Evolutionary conservation across 140 eudicot genomes (phyloP).

Genomic region (Oenanthe javanica): DNA sequence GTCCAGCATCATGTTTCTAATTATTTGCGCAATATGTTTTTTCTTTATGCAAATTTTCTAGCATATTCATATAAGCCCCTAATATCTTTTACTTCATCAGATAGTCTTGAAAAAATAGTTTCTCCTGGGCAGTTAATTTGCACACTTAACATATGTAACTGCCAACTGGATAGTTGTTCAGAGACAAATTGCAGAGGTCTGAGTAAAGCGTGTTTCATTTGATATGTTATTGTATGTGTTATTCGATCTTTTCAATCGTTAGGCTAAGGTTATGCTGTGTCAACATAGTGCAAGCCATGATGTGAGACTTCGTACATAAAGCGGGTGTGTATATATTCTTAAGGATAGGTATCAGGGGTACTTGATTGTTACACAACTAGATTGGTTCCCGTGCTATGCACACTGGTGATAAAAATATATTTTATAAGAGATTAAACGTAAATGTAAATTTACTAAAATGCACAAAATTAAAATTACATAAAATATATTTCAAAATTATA

Average conservation of each 20-base stretch:
- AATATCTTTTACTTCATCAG: not conserved
- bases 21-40: not conserved
- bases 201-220: not conserved
- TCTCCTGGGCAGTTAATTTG: not conserved
- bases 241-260: not conserved
- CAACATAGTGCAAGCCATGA: not conserved
- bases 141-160: not conserved
- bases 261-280: not conserved
- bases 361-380: not conserved
- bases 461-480: too few relatives aligned
- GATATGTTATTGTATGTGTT: not conserved
- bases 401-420: too few relatives aligned
- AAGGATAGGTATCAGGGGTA: not conserved
- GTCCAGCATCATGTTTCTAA: not conserved
- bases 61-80: not conserved
- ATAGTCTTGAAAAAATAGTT: not conserved
- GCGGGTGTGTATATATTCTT: not conserved
- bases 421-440: too few relatives aligned
- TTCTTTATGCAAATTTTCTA: not conserved
- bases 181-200: not conserved
- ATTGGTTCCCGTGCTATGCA: too few relatives aligned
- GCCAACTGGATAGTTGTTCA: not conserved
- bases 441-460: too few relatives aligned
- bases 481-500: too few relatives aligned
- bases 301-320: not conserved